Evolutionary conservation across 768 basidiomycete species (phyloP), one percentile per base, ranked within the genome.

Genomic region (Mycena vitilis): DNA sequence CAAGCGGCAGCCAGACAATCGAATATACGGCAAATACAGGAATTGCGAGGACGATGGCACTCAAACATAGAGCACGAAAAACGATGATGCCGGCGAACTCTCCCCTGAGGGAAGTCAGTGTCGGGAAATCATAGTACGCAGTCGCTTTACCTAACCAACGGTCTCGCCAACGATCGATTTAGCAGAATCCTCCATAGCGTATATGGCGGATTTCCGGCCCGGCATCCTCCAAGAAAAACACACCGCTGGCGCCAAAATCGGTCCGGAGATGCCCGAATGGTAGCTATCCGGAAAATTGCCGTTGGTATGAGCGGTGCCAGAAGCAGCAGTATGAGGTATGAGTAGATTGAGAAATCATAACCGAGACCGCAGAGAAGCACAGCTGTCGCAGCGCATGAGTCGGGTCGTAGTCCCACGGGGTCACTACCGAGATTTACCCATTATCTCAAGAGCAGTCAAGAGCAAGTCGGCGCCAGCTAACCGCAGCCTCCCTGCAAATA

Each of bases 101-200:
- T 49, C 48, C 48, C 23, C 48, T 49, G n/a, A n/a, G 7, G 40
- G 40, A 49, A 23, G 3, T 40, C 40, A 49, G 48, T 22, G 3
- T n/a, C 48, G 15, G 40, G 23, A 23, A 7, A 4, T 8, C 10
- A 30, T 15, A 8, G 40, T 9, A 23, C n/a, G 23, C 5, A 23
- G 23, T 1, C 22, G 12, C 3, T 11, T 5, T 40, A 56, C 54
- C 54, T 56, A 37, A 56, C 54, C 4, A 56, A 20, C 22, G 54
- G 54, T 40, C 54, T 37, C 8, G 36, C 54, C 36, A 56, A 13
- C 54, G 54, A 56, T 18, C 54, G 54, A 56, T 56, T 56, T 1
- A 56, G 37, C 10, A 40, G 54, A 4, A 56, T 56, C 20, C 54
- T 18, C 54, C 54, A 56, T 40, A n/a, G 36, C 36, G 54, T 56